Evolutionary conservation across 1,284 basidiomycete species (phyloP).

Genomic region (Exobasidium rhododendri): DNA sequence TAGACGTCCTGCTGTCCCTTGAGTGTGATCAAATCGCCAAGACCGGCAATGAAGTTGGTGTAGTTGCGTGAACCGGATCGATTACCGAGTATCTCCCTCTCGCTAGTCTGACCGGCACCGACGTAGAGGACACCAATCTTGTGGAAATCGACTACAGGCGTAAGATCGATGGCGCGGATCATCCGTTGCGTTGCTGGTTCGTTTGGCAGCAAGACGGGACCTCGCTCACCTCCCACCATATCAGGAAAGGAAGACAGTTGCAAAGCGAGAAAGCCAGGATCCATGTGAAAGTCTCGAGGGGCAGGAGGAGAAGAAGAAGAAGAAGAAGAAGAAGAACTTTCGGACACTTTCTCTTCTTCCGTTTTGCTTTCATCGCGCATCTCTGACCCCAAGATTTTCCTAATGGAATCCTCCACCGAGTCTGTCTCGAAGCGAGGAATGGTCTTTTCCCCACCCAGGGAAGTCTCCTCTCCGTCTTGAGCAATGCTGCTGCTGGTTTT

Average conservation of each 20-base stretch:
- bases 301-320: neutral
- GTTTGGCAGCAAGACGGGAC: constrained; percentile 57
- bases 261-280: constrained; percentile 81
- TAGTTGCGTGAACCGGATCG: constrained; percentile 91
- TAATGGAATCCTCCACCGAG: neutral
- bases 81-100: constrained; percentile 84
- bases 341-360: neutral
- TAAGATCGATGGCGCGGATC: constrained; percentile 73
- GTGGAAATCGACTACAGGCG: constrained; percentile 94
- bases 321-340: neutral
- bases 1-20: constrained; percentile 80
- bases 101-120: constrained; percentile 80
- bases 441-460: neutral
- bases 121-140: constrained; percentile 96
- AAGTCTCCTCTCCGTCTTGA: neutral
- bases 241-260: constrained; percentile 66
- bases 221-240: constrained; percentile 50
- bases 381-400: neutral
- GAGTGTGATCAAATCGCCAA: constrained; percentile 85
- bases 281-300: constrained; percentile 58
- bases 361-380: neutral
- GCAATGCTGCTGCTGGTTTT: neutral
- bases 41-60: constrained; percentile 81
- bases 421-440: neutral
- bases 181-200: constrained; percentile 63